phyloP scores from a whole-genome alignment of 2,329 filamentous ascomycete genomes.

The Alternaria hordeiaustralica region DNA sequence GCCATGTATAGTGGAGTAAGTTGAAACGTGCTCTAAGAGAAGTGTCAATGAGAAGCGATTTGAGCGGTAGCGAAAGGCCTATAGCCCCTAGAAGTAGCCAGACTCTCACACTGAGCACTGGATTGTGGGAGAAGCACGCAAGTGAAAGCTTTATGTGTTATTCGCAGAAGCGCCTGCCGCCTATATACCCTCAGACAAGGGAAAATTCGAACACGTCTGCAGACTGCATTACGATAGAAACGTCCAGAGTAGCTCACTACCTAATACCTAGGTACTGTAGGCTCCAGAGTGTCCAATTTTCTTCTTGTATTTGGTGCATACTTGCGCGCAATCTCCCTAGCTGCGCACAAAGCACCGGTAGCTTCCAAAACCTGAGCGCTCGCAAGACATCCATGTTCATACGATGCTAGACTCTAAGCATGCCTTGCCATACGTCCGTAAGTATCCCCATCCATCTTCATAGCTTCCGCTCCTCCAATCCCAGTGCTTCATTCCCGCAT shows the following conservation, averaged over 20 bases:
- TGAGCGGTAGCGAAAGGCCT: too few relatives aligned
- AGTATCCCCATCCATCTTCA: background rate
- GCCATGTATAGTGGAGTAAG: background rate
- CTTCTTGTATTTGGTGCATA: background rate
- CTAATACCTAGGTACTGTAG: background rate
- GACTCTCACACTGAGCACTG: background rate
- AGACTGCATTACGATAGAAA: too few relatives aligned
- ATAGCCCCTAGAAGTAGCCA: background rate
- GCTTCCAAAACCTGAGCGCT: too few relatives aligned
- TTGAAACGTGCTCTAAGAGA: background rate
- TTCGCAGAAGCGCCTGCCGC: background rate
- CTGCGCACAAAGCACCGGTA: background rate
- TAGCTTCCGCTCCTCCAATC: background rate
- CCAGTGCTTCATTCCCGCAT: too few relatives aligned
- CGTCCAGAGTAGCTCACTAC: too few relatives aligned
- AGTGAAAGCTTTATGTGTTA: background rate
- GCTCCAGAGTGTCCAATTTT: background rate
- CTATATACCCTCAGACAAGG: too few relatives aligned
- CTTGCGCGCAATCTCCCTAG: background rate
- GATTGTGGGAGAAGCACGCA: background rate
- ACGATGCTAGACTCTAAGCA: background rate
- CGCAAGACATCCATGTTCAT: background rate
- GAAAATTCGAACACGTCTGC: too few relatives aligned
- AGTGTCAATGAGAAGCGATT: background rate
- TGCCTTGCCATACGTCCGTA: background rate